Conservation (phyloP, 2,329 filamentous ascomycete genomes). For the Aurifilum marmelostoma region DNA sequence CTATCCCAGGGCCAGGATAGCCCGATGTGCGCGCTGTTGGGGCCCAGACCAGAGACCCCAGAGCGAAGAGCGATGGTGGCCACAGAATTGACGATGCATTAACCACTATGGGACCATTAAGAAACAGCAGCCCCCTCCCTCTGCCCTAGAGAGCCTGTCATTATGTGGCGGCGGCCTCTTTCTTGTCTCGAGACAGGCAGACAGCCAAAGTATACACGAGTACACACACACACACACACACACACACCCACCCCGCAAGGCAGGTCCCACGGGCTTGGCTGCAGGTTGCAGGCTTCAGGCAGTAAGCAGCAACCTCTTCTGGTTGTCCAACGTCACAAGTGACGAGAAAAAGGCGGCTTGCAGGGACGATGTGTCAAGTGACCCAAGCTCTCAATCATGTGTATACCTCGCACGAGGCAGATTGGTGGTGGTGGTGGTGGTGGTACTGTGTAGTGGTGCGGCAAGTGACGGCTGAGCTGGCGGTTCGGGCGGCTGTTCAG, state of each 20-base stretch:
- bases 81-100: slow-evolving; percentile 13
- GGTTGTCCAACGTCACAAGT: neutral
- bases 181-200: neutral
- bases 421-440: neutral
- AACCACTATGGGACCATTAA: slow-evolving; percentile 5
- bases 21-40: neutral
- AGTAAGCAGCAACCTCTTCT: slow-evolving; percentile 8
- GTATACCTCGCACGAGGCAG: slow-evolving; percentile 1
- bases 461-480: slow-evolving; percentile 7
- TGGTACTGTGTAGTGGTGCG: neutral
- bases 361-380: slow-evolving; percentile 23
- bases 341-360: slow-evolving; percentile 11
- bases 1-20: neutral
- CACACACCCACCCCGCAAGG: neutral
- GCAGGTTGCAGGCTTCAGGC: slow-evolving; percentile 17
- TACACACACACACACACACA: neutral
- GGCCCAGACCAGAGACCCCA: neutral
- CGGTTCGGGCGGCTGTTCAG: slow-evolving; percentile 6
- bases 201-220: neutral
- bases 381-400: slow-evolving; percentile 3
- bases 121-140: neutral
- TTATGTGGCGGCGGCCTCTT: slow-evolving; percentile 15
- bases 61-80: slow-evolving; percentile 9
- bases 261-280: neutral
- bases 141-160: neutral